phyloP scores from a whole-genome alignment of 1,139 yeast genomes.

The Yamadazyma kanchanaburiensis region DNA sequence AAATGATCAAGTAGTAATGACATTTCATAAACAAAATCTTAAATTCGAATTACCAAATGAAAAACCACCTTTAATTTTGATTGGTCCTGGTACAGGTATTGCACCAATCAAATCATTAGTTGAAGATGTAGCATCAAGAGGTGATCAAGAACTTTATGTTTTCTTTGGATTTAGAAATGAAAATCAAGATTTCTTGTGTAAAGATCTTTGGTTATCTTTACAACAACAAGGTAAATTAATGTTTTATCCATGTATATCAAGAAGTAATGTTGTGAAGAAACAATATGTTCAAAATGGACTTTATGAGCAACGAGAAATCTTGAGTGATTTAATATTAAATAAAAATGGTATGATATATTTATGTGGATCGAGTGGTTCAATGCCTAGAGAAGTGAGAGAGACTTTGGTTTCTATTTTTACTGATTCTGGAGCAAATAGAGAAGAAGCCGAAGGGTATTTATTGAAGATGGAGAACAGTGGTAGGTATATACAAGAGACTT shows the following conservation, averaged over 20 bases:
- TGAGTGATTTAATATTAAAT: constrained; percentile 54
- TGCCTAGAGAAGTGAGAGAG: constrained; percentile 88
- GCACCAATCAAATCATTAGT: constrained; percentile 82
- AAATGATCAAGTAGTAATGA: constrained; percentile 53
- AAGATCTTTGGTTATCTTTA: constrained; percentile 45
- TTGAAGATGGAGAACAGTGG: constrained; percentile 60
- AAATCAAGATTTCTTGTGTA: constrained; percentile 67
- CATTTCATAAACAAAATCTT: constrained; percentile 49
- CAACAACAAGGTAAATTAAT: constrained; percentile 24
- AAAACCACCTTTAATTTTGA: constrained; percentile 58
- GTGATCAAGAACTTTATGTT: constrained; percentile 35
- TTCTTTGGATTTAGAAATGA: constrained; percentile 76
- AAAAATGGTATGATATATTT: constrained; percentile 62
- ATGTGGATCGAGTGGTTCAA: constrained; percentile 91
- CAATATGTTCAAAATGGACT: constrained; percentile 76
- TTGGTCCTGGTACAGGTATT: constrained; percentile 90
- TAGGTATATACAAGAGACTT: constrained; percentile 85
- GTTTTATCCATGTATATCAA: constrained; percentile 59
- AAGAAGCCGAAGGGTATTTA: constrained; percentile 50
- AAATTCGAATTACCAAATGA: constrained; percentile 20
- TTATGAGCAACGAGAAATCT: constrained; percentile 42
- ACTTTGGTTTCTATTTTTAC: constrained; percentile 64
- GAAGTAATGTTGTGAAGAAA: constrained; percentile 40
- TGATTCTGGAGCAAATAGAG: constrained; percentile 38
- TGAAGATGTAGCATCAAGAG: constrained; percentile 19